These are phyloP conservation scores for Wallacemonas sp. DNA, from an alignment of 208 protist genomes.

Conservation along the genomic window DNA sequence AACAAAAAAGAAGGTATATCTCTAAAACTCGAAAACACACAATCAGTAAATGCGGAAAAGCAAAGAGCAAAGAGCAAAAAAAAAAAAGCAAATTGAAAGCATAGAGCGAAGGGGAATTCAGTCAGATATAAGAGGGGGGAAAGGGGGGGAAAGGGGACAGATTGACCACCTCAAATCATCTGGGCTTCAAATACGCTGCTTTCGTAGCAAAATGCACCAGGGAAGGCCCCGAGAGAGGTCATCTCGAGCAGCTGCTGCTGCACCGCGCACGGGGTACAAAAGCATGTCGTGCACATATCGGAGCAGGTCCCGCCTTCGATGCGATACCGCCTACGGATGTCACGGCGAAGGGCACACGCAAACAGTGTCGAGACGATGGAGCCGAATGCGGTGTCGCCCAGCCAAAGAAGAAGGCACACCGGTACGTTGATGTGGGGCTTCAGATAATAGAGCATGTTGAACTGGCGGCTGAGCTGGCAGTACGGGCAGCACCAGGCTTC, in stretches of 20 bases:
- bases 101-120: neutral
- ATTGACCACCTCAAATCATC: neutral
- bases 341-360: conserved; percentile 15
- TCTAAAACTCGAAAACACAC: too few species aligned
- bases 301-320: conserved; percentile 19
- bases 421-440: conserved; percentile 4
- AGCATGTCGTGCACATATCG: conserved; percentile 29
- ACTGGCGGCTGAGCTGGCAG: conserved; percentile 49
- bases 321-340: conserved; percentile 21
- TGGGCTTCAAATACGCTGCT: conserved; percentile 12
- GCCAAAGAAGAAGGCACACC: conserved; percentile 3
- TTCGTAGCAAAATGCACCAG: conserved; percentile 51
- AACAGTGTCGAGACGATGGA: conserved; percentile 5
- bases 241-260: conserved; percentile 70
- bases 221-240: conserved; percentile 51
- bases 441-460: conserved; percentile 34
- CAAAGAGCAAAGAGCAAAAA: neutral
- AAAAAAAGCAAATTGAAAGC: neutral
- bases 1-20: too few species aligned
- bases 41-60: neutral
- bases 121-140: neutral
- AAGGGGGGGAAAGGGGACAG: neutral
- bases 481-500: conserved; percentile 37
- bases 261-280: conserved; percentile 35
- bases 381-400: neutral